phyloP scores from a whole-genome alignment of 805 yeast species.

The Pichia paraexigua region DNA sequence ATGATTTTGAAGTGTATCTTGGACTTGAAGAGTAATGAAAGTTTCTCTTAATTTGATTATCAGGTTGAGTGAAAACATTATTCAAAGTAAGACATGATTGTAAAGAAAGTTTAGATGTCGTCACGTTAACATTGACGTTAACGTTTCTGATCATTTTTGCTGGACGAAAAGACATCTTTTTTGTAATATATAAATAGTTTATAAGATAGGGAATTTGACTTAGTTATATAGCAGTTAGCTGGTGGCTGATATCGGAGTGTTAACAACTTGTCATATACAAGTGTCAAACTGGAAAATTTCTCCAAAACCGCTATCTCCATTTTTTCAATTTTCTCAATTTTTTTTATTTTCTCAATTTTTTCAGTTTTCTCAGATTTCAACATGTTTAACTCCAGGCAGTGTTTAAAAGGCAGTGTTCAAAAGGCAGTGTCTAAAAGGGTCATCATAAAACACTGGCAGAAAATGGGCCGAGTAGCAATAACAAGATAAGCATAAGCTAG shows the following conservation, averaged over 20 bases:
- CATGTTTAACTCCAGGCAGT: too few relatives aligned
- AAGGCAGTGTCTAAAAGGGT: too few relatives aligned
- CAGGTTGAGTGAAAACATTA: conserved; percentile 16
- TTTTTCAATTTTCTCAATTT: background rate
- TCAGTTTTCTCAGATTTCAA: too few relatives aligned
- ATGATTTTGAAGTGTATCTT: background rate
- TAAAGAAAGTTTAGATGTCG: conserved; percentile 11
- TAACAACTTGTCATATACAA: background rate
- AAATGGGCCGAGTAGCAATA: background rate
- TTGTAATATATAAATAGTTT: background rate
- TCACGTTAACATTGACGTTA: background rate
- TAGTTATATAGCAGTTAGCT: background rate
- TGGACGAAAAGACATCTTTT: background rate
- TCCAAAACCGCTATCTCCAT: background rate
- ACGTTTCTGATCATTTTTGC: conserved; percentile 17
- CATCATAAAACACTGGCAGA: background rate
- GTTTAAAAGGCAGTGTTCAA: too few relatives aligned
- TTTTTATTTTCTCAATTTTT: background rate
- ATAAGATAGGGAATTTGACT: background rate
- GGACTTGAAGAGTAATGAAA: conserved; percentile 5
- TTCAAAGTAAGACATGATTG: conserved; percentile 18
- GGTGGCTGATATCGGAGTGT: background rate
- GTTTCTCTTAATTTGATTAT: background rate
- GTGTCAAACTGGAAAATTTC: background rate
- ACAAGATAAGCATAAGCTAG: too few relatives aligned